Evolutionary conservation across 192 early-diverging fungal genomes (phyloP).

Genomic region (Rhizophagus prolifer): DNA sequence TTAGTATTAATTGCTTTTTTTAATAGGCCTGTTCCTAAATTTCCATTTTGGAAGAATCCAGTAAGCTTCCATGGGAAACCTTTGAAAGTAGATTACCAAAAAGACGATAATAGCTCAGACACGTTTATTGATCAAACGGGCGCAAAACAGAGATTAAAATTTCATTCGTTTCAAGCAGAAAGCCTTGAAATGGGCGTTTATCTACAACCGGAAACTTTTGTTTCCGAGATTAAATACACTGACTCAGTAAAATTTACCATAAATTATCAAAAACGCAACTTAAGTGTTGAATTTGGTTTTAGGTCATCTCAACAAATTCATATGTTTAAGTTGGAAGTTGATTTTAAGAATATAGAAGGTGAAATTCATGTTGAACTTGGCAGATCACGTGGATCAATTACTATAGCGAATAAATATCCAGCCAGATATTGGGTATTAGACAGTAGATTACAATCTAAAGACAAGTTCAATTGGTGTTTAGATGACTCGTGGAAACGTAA

Average conservation of each 20-base stretch:
- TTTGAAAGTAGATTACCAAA: slow-evolving; percentile 23
- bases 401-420: slow-evolving; percentile 43
- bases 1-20: neutral
- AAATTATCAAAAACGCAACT: slow-evolving; percentile 30
- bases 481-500: slow-evolving; percentile 36
- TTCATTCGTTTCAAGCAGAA: neutral
- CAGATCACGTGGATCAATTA: slow-evolving; percentile 24
- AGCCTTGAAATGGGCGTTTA: slow-evolving; percentile 33
- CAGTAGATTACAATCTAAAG: slow-evolving; percentile 4
- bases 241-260: slow-evolving; percentile 21
- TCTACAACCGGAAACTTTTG: slow-evolving; percentile 23
- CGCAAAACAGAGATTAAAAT: neutral
- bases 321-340: slow-evolving; percentile 31
- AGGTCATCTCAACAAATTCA: neutral
- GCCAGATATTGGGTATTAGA: slow-evolving; percentile 41
- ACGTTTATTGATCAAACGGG: neutral
- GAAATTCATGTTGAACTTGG: slow-evolving; percentile 31
- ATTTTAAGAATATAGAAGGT: slow-evolving; percentile 38
- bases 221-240: slow-evolving; percentile 20
- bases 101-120: neutral
- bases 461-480: slow-evolving; percentile 20
- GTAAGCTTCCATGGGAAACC: slow-evolving; percentile 28
- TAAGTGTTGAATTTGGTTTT: slow-evolving; percentile 32
- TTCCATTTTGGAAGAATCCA: neutral
- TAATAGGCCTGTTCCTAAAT: neutral